These are phyloP conservation scores for Aschersonia sp. DNA, from an alignment of 2,329 filamentous ascomycete species.

Conservation along the genomic window DNA sequence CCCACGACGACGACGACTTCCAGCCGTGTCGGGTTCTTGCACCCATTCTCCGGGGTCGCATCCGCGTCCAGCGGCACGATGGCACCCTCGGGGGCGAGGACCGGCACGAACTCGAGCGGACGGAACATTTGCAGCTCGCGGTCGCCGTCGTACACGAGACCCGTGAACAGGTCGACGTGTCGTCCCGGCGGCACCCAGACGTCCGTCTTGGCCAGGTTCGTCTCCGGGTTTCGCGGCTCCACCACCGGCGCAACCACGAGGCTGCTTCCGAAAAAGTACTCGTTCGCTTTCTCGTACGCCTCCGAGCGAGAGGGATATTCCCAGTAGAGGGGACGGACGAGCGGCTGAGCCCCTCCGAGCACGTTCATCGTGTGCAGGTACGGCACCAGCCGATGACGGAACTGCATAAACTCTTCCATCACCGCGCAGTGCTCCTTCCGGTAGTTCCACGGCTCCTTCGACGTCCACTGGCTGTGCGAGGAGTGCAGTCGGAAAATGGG, in stretches of 20 bases:
- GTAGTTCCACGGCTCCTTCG: slow-evolving; percentile 44
- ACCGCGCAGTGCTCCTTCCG: slow-evolving; percentile 25
- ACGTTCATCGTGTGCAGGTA: slow-evolving; percentile 45
- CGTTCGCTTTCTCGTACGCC: slow-evolving; percentile 40
- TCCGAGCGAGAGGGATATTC: slow-evolving; percentile 32
- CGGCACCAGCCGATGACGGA: slow-evolving; percentile 43
- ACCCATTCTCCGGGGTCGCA: slow-evolving; percentile 1
- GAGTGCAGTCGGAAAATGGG: slow-evolving; percentile 47
- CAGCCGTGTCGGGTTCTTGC: slow-evolving; percentile 1
- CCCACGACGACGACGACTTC: slow-evolving; percentile 1
- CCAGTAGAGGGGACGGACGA: slow-evolving; percentile 51
- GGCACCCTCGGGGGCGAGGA: slow-evolving; percentile 12
- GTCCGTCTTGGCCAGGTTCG: slow-evolving; percentile 29
- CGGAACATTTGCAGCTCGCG: slow-evolving; percentile 36
- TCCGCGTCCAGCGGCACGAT: slow-evolving; percentile 3
- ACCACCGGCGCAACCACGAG: slow-evolving; percentile 42
- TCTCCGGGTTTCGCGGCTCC: slow-evolving; percentile 27
- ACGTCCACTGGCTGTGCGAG: slow-evolving; percentile 38
- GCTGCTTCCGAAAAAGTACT: slow-evolving; percentile 43
- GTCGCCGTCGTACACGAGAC: slow-evolving; percentile 40
- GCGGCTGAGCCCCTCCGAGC: slow-evolving; percentile 27
- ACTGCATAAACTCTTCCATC: slow-evolving; percentile 32
- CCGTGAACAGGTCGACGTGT: slow-evolving; percentile 43
- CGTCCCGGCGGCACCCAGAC: slow-evolving; percentile 41
- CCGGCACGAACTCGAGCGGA: slow-evolving; percentile 30